Percentiles rank a stretch among this genome's conserved stretches.
Evolutionary conservation across 2,329 filamentous ascomycete species (phyloP).

Genomic region (Blastomyces gilchristii): DNA sequence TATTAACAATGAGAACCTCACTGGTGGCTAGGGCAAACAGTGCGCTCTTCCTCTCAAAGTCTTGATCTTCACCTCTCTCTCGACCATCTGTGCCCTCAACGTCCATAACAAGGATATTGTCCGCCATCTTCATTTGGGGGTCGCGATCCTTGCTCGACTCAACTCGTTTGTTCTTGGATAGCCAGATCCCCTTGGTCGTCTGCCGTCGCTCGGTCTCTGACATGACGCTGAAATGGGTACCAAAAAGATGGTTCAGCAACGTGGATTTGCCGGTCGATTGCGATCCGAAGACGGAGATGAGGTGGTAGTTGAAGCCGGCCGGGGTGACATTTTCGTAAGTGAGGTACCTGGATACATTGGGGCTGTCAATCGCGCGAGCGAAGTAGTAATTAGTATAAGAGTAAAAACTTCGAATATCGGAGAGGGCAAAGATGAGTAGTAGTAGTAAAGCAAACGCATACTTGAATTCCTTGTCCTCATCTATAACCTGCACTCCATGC

Average conservation of each 20-base stretch:
- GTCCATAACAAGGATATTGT: slow-evolving; percentile 98
- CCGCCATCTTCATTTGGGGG: slow-evolving; percentile 59
- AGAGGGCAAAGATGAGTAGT: not conserved
- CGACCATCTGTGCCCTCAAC: slow-evolving; percentile 95
- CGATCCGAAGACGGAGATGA: slow-evolving; percentile 97
- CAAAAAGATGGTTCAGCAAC: slow-evolving; percentile 88
- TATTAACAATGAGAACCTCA: slow-evolving; percentile 95
- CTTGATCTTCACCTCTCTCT: slow-evolving; percentile 93
- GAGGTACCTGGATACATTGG: slow-evolving; percentile 72
- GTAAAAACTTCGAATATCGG: not conserved
- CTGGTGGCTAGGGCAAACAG: slow-evolving; percentile 94
- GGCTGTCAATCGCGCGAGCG: slow-evolving; percentile 38
- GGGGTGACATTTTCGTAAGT: slow-evolving; percentile 67
- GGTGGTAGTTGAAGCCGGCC: slow-evolving; percentile 96
- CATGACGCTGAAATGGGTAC: slow-evolving; percentile 96
- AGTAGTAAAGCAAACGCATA: slow-evolving; percentile 37
- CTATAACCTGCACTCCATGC: slow-evolving; percentile 93
- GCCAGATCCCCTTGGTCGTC: slow-evolving; percentile 98
- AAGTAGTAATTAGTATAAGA: not conserved
- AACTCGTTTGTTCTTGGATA: slow-evolving; percentile 84
- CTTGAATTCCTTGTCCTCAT: slow-evolving; percentile 96
- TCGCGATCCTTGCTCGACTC: slow-evolving; percentile 34
- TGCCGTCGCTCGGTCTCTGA: slow-evolving; percentile 86
- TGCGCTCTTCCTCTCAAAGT: slow-evolving; percentile 97
- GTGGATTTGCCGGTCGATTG: slow-evolving; percentile 99